These are phyloP conservation scores for Phaeodactylum tricornutum DNA, from an alignment of 108 stramenopile species.

Conservation along the genomic window DNA sequence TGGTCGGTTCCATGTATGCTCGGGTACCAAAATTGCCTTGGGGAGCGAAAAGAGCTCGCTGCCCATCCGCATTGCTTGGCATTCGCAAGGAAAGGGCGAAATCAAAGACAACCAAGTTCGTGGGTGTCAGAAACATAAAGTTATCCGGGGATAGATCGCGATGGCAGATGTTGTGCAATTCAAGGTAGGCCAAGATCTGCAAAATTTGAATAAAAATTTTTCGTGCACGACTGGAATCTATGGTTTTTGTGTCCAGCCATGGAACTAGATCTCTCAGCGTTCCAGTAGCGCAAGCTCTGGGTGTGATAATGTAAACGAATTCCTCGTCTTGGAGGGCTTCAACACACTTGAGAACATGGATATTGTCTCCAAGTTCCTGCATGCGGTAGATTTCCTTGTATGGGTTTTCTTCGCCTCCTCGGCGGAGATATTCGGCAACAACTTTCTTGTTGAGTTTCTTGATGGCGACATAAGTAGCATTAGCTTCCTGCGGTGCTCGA, in stretches of 20 bases:
- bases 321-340: conserved; percentile 46
- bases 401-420: conserved; percentile 24
- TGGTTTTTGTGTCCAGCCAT: neutral
- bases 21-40: conserved; percentile 47
- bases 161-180: conserved; percentile 35
- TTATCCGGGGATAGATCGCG: conserved; percentile 62
- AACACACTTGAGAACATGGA: conserved; percentile 30
- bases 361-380: conserved; percentile 31
- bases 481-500: conserved; percentile 12
- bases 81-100: conserved; percentile 67
- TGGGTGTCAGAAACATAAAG: conserved; percentile 38
- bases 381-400: conserved; percentile 34
- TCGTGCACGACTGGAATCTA: neutral
- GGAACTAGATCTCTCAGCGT: neutral
- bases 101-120: conserved; percentile 37
- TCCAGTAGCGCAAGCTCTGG: conserved; percentile 7
- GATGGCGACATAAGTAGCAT: conserved; percentile 28
- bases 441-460: conserved; percentile 26
- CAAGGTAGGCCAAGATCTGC: conserved; percentile 26
- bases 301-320: conserved; percentile 57
- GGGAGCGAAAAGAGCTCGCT: conserved; percentile 2
- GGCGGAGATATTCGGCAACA: conserved; percentile 11
- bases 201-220: conserved; percentile 43
- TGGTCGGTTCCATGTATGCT: conserved; percentile 65
- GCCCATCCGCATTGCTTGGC: conserved; percentile 15